Percentiles rank a stretch among this genome's conserved stretches.
Conservation (phyloP, 1,284 basidiomycete genomes). For the Heliocybe sulcata region DNA sequence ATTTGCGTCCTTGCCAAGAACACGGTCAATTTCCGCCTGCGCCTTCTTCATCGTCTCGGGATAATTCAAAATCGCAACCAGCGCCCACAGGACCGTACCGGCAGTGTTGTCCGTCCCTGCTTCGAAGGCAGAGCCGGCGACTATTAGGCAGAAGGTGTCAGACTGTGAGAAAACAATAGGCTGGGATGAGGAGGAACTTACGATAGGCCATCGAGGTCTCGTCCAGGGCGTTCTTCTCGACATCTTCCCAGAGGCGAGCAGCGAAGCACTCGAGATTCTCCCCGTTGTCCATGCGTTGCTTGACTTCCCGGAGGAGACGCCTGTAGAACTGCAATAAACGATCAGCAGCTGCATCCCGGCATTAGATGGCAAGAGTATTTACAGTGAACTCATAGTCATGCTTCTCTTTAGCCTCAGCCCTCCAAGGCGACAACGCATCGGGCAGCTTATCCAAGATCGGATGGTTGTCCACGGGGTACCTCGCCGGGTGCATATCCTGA, state of each 20-base stretch:
- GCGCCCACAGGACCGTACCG: constrained; percentile 20
- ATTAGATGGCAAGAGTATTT: neutral
- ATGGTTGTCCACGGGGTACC: constrained; percentile 6
- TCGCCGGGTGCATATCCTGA: constrained; percentile 4
- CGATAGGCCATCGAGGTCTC: constrained; percentile 7
- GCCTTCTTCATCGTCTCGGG: constrained; percentile 42
- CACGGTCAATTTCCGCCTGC: constrained; percentile 46
- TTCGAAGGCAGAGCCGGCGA: neutral
- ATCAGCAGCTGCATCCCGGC: neutral
- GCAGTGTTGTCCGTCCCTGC: constrained; percentile 2
- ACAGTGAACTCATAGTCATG: constrained; percentile 6
- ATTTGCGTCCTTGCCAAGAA: constrained; percentile 28
- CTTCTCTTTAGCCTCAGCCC: constrained; percentile 2
- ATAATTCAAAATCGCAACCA: constrained; percentile 42
- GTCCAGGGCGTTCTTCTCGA: constrained; percentile 7
- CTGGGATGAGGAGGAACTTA: neutral
- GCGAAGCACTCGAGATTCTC: constrained; percentile 10
- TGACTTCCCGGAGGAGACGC: constrained; percentile 7
- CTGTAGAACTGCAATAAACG: constrained; percentile 3
- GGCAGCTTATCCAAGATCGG: constrained; percentile 6
- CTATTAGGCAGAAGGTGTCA: neutral
- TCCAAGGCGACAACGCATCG: constrained; percentile 5
- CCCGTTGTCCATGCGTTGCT: constrained; percentile 6
- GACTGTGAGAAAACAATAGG: neutral
- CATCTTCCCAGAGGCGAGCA: constrained; percentile 9